Base-by-base conservation (phyloP, 2,329 filamentous ascomycete species). In the Aspergillus fijiensis region DNA sequence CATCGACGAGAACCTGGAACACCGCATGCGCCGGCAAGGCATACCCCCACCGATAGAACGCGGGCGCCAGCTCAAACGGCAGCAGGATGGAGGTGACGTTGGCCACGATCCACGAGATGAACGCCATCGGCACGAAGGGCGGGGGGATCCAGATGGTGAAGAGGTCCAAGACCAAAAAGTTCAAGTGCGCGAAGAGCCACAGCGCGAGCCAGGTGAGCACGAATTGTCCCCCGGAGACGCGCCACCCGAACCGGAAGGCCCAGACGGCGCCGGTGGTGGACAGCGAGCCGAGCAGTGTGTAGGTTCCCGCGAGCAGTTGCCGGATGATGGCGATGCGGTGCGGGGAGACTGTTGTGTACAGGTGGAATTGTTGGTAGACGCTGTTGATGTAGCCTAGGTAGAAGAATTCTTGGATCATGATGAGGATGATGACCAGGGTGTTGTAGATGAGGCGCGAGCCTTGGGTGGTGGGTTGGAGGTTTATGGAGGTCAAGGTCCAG, bases 321-420 rank as follows among this genome's bases (percentile, higher is more conserved):
- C 79, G 77, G 25, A 77, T 62, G 6, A 74, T 54, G 14, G 69
- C 72, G 58, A 73, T 76, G 29, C 68, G 70, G 25, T 49, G 59
- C 2, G 74, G 66, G 21, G 65, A 51, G 10, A 79, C 51, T 16
- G 63, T 53, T n/a, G 58, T 63, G 67, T 76, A 80, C 19, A 81
- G 65, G 5, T 74, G 69, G 62, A 77, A 77, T 49, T 74, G 66
- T 3, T 57, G 61, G 49, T 72, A 75, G n/a, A 81, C 69, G 14
- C 77, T 79, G 64, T 82, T 82, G 60, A 81, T 65, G 49, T 73
- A 75, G 29, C 78, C 73, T 12, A 82, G 68, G 63, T 77, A 82
- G 72, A 82, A 81, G 70, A 82, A 82, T 61, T 82, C 76, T 58
- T 79, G 76, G 35, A 82, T 75, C 11, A 82, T 65, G n/a, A 79